These are phyloP conservation scores for Leptographium radiaticola DNA, from an alignment of 2,329 filamentous ascomycete species.

Conservation along the genomic window DNA sequence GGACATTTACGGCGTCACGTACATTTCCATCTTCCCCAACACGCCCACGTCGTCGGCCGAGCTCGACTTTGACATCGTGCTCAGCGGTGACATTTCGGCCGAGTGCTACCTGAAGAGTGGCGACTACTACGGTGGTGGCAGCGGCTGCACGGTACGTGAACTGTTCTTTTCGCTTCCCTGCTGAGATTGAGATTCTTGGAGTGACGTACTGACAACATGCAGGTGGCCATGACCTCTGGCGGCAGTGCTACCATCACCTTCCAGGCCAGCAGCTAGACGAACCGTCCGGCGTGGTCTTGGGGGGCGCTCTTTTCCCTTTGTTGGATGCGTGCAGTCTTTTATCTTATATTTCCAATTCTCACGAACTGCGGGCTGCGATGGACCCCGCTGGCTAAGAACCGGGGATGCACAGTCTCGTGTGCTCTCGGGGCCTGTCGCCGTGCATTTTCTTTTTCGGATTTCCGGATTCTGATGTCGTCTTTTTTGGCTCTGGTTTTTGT, in stretches of 20 bases:
- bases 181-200: too few relatives aligned
- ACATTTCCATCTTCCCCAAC: slow-evolving; percentile 78
- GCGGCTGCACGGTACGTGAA: slow-evolving; percentile 69
- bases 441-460: neutral
- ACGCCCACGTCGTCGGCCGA: slow-evolving; percentile 54
- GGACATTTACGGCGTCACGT: slow-evolving; percentile 51
- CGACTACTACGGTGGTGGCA: slow-evolving; percentile 42
- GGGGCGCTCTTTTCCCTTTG: neutral
- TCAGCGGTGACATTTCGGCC: slow-evolving; percentile 48
- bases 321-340: neutral
- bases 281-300: neutral
- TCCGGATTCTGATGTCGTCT: neutral
- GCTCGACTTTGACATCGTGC: slow-evolving; percentile 69
- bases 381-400: neutral
- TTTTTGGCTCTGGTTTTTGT: neutral
- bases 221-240: slow-evolving; percentile 6
- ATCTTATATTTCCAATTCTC: neutral
- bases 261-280: slow-evolving; percentile 6
- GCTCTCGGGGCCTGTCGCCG: neutral
- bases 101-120: slow-evolving; percentile 55
- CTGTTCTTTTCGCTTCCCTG: neutral
- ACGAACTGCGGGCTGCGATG: neutral
- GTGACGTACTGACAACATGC: neutral
- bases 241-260: slow-evolving; percentile 8
- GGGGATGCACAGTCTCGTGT: neutral